phyloP scores from a whole-genome alignment of 1,284 basidiomycete species.

The Meripilus lineatus region DNA sequence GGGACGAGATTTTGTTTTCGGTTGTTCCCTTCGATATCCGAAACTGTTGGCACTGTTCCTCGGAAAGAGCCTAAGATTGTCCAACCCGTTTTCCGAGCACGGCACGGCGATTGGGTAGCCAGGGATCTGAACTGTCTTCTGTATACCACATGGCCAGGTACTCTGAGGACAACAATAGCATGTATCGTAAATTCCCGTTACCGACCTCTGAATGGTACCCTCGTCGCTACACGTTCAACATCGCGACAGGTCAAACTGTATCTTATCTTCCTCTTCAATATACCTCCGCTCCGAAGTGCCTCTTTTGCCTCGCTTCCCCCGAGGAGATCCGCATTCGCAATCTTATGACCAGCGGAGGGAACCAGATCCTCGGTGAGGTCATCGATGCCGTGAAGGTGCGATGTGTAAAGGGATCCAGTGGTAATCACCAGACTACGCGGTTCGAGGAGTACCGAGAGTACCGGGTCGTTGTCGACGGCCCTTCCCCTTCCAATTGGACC shows the following conservation, averaged over 20 bases:
- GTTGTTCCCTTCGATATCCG: no score
- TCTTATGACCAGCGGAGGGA: constrained; percentile 17
- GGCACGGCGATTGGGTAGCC: no score
- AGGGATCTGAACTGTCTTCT: no score
- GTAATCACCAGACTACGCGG: constrained; percentile 80
- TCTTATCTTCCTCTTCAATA: constrained; percentile 54
- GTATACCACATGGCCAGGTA: no score
- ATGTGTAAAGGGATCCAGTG: constrained; percentile 59
- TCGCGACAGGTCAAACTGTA: constrained; percentile 88
- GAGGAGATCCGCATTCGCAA: constrained; percentile 55
- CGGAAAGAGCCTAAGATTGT: no score
- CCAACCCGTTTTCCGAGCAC: no score
- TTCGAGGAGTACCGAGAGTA: constrained; percentile 74
- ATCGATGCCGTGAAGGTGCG: constrained; percentile 75
- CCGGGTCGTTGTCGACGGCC: constrained; percentile 57
- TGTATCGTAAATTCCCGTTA: no score
- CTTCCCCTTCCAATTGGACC: constrained; percentile 21
- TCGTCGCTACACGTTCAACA: constrained; percentile 54
- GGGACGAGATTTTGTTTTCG: no score
- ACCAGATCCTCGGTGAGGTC: constrained; percentile 45
- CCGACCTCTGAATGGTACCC: constrained; percentile 18
- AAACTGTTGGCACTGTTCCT: no score
- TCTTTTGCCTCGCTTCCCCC: constrained; percentile 33
- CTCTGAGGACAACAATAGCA: no score
- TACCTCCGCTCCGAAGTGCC: constrained; percentile 40